These are phyloP conservation scores for Populus simonii DNA, from an alignment of 345 rosid species.

Conservation along the genomic window DNA sequence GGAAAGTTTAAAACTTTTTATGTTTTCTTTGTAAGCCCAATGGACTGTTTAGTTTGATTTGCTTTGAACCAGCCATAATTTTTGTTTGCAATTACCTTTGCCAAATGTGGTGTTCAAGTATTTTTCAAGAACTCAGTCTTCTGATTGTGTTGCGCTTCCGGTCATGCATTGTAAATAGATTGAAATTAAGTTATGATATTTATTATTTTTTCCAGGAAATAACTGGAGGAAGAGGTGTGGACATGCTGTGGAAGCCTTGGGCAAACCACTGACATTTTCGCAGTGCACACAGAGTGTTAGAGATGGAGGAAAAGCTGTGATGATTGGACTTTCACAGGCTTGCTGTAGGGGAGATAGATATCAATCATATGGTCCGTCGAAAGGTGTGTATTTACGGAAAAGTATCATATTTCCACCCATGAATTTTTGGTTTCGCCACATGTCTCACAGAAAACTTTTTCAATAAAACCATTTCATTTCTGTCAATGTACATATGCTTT, in stretches of 20 bases:
- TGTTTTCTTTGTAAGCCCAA: too few species aligned
- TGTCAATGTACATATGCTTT: too few species aligned
- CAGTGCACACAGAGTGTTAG: conserved; percentile 76
- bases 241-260: conserved; percentile 94
- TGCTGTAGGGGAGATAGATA: conserved; percentile 75
- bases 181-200: background rate
- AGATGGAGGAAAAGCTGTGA: conserved; percentile 97
- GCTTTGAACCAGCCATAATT: too few species aligned
- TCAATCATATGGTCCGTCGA: conserved; percentile 91
- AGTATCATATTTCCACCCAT: background rate
- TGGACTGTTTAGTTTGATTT: too few species aligned
- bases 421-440: too few species aligned
- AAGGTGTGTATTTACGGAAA: conserved; percentile 43
- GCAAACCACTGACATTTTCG: conserved; percentile 76
- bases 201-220: conserved; percentile 50
- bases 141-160: background rate
- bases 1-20: background rate
- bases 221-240: conserved; percentile 92
- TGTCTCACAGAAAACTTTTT: too few species aligned
- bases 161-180: background rate
- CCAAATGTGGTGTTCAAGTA: too few species aligned
- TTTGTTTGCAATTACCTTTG: too few species aligned
- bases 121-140: background rate
- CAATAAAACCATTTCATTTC: too few species aligned
- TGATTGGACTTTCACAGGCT: conserved; percentile 86